Evolutionary conservation across 345 rosid species (phyloP).

Genomic region (Firmiana major): DNA sequence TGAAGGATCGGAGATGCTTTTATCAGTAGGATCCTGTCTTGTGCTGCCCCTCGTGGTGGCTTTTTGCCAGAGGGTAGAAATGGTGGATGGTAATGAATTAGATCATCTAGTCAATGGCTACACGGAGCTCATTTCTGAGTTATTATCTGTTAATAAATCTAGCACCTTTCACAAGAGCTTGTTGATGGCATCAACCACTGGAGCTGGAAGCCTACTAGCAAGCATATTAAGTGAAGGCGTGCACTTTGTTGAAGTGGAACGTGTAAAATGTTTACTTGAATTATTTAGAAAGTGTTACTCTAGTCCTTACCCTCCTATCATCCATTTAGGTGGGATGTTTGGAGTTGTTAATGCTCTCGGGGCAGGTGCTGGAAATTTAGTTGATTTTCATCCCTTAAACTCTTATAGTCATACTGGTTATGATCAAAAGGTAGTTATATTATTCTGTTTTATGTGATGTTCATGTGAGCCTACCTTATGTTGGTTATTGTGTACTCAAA

Average conservation of each 20-base stretch:
- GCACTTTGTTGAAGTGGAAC: slow-evolving; percentile 53
- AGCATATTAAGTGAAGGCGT: slow-evolving; percentile 67
- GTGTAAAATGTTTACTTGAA: slow-evolving; percentile 51
- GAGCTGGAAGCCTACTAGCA: slow-evolving; percentile 76
- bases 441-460: slow-evolving; percentile 4
- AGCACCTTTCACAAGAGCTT: slow-evolving; percentile 62
- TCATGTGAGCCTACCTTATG: not conserved
- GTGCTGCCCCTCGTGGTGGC: slow-evolving; percentile 66
- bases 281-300: slow-evolving; percentile 73
- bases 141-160: slow-evolving; percentile 53
- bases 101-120: slow-evolving; percentile 51
- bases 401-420: slow-evolving; percentile 28
- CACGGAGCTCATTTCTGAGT: slow-evolving; percentile 61
- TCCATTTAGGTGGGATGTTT: slow-evolving; percentile 83
- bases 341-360: slow-evolving; percentile 83
- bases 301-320: slow-evolving; percentile 48
- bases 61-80: slow-evolving; percentile 78
- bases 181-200: slow-evolving; percentile 75
- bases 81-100: slow-evolving; percentile 57
- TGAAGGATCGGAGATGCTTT: slow-evolving; percentile 41
- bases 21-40: slow-evolving; percentile 80
- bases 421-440: slow-evolving; percentile 47
- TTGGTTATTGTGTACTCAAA: slow-evolving; percentile 16
- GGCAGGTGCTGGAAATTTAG: slow-evolving; percentile 74
- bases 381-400: slow-evolving; percentile 38